A percentile compares a stretch with the other conserved stretches of the same genome.
Conservation (phyloP, 1,284 basidiomycete genomes). For the Sutorius eximius region DNA sequence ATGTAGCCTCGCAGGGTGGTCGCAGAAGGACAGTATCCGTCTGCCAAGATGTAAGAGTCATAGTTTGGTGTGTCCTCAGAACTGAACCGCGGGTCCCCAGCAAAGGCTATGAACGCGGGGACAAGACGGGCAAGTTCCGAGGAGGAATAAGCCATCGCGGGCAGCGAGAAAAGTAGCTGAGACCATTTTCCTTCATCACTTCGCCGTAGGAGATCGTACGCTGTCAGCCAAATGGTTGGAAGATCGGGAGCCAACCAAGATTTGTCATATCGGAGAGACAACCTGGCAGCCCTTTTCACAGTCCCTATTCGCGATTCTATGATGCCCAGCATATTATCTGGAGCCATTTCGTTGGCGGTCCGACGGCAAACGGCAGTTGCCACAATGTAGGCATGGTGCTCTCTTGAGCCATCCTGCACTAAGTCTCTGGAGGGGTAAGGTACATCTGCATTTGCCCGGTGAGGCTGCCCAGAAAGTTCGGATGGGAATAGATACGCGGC, state of each 20-base stretch:
- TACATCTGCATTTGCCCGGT: constrained; percentile 2
- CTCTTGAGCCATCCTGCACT: not conserved
- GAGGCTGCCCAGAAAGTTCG: constrained; percentile 1
- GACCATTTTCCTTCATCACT: constrained; percentile 15
- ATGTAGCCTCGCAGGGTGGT: constrained; percentile 7
- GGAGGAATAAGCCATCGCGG: constrained; percentile 34
- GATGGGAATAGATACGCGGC: constrained; percentile 10
- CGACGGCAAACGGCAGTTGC: constrained; percentile 12
- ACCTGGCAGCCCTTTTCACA: not conserved
- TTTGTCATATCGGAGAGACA: constrained; percentile 22
- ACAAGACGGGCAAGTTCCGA: constrained; percentile 16
- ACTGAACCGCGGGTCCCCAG: constrained; percentile 15
- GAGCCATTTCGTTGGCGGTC: not conserved
- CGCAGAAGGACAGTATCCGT: constrained; percentile 11
- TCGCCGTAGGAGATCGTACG: constrained; percentile 33
- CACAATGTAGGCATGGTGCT: constrained; percentile 16
- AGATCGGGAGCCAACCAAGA: constrained; percentile 24
- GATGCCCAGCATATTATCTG: constrained; percentile 5
- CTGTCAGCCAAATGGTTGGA: constrained; percentile 30
- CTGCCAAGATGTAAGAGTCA: constrained; percentile 13
- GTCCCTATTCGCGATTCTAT: constrained; percentile 8
- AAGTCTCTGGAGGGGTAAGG: constrained; percentile 21
- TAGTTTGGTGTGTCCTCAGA: constrained; percentile 14
- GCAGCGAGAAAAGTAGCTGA: constrained; percentile 34
- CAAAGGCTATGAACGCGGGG: constrained; percentile 35